Conservation (phyloP, 345 rosid genomes). For the Melastoma malabathricum region DNA sequence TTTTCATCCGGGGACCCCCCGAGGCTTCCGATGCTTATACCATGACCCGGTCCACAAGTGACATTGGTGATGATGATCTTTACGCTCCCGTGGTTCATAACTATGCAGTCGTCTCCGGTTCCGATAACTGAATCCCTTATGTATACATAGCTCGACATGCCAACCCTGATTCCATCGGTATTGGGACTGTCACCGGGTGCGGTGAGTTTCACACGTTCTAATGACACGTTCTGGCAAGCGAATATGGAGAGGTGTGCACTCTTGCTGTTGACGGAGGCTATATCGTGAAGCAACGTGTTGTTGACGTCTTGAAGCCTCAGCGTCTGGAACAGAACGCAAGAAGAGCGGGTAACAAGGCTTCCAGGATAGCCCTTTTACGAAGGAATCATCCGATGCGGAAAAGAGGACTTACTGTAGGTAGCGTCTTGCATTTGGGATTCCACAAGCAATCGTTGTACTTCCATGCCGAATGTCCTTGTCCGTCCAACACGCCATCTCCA, state of each 20-base stretch:
- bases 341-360: neutral
- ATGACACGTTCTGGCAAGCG: neutral
- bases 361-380: too few species aligned
- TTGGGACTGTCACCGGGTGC: slow-evolving; percentile 50
- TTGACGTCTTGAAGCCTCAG: neutral
- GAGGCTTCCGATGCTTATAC: slow-evolving; percentile 29
- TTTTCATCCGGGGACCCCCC: slow-evolving; percentile 10
- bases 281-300: neutral
- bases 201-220: slow-evolving; percentile 5
- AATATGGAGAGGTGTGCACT: slow-evolving; percentile 13
- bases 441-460: slow-evolving; percentile 1
- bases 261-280: slow-evolving; percentile 17
- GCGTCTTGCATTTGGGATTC: too few species aligned
- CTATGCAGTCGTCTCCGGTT: slow-evolving; percentile 53
- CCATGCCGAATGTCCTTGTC: slow-evolving; percentile 21
- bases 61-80: slow-evolving; percentile 20
- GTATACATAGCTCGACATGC: slow-evolving; percentile 14
- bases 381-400: too few species aligned
- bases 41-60: slow-evolving; percentile 39
- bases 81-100: slow-evolving; percentile 25
- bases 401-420: too few species aligned
- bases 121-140: slow-evolving; percentile 20
- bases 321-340: neutral
- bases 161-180: slow-evolving; percentile 49
- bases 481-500: slow-evolving; percentile 23